phyloP scores from a whole-genome alignment of 2,329 filamentous ascomycete species.

The Claviceps africana region DNA sequence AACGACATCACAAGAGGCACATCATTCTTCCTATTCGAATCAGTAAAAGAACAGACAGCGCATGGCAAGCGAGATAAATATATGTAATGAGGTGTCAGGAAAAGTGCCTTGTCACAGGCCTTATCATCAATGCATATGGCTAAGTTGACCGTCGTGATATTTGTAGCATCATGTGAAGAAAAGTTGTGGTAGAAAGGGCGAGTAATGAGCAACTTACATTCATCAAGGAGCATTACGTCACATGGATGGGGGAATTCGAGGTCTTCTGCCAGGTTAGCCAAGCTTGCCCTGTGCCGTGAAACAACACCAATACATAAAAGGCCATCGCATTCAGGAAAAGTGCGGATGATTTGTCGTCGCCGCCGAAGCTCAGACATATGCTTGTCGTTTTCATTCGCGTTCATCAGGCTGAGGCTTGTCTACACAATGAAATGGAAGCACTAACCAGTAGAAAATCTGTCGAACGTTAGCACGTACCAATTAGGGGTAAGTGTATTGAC shows the following conservation, averaged over 20 bases:
- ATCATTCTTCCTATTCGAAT: neutral
- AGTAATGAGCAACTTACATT: slow-evolving; percentile 14
- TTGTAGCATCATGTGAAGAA: slow-evolving; percentile 26
- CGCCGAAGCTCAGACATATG: slow-evolving; percentile 81
- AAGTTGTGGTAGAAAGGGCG: neutral
- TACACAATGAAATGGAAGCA: slow-evolving; percentile 5
- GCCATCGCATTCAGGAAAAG: slow-evolving; percentile 9
- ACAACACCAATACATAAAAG: slow-evolving; percentile 4
- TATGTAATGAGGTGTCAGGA: slow-evolving; percentile 12
- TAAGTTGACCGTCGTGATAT: slow-evolving; percentile 36
- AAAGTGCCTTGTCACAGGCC: slow-evolving; percentile 31
- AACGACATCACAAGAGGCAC: too few species aligned
- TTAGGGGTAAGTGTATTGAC: neutral
- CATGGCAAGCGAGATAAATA: neutral
- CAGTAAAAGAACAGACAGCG: neutral
- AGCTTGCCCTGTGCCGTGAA: slow-evolving; percentile 2
- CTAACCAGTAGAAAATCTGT: slow-evolving; percentile 9
- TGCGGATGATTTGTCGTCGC: slow-evolving; percentile 26
- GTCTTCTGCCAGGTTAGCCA: slow-evolving; percentile 1
- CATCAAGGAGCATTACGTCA: neutral
- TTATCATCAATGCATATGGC: slow-evolving; percentile 33
- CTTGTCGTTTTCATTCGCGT: slow-evolving; percentile 78
- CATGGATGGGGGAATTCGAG: neutral
- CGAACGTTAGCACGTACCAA: slow-evolving; percentile 11
- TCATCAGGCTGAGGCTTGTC: slow-evolving; percentile 51